These are phyloP conservation scores for Puccinia novopanici DNA, from an alignment of 1,284 basidiomycete species.

Conservation along the genomic window DNA sequence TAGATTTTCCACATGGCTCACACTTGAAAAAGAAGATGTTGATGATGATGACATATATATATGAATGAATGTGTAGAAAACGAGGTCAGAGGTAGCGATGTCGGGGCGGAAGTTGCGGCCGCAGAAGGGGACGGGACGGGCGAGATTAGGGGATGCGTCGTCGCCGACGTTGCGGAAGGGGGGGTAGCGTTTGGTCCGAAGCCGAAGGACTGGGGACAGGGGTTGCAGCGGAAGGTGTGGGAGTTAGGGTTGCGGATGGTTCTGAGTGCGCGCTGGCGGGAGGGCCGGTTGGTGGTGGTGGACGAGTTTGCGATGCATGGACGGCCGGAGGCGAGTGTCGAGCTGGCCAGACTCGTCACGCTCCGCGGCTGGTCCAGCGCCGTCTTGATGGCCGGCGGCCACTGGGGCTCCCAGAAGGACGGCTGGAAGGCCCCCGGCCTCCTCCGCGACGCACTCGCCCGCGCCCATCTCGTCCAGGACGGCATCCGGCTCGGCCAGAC, in stretches of 20 bases:
- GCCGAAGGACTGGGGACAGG: constrained; percentile 85
- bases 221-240: constrained; percentile 83
- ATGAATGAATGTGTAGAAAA: constrained; percentile 64
- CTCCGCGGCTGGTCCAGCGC: constrained; percentile 25
- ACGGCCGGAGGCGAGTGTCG: constrained; percentile 7
- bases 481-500: constrained; percentile 44
- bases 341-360: constrained; percentile 32
- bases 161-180: constrained; percentile 89
- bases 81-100: constrained; percentile 81
- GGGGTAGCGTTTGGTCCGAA: constrained; percentile 87
- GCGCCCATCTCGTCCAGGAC: constrained; percentile 29
- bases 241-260: constrained; percentile 90
- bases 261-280: constrained; percentile 75
- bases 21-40: neutral
- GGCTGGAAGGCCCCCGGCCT: constrained; percentile 40
- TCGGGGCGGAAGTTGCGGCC: constrained; percentile 83
- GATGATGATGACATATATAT: neutral
- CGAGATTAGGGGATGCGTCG: constrained; percentile 83
- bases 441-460: constrained; percentile 19
- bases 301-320: constrained; percentile 55
- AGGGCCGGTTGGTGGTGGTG: constrained; percentile 75
- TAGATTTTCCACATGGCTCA: neutral
- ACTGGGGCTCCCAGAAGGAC: constrained; percentile 30
- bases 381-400: constrained; percentile 39
- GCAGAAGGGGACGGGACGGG: constrained; percentile 88